Evolutionary conservation across 805 yeast genomes (phyloP), one percentile per base, ranked within the genome.

Genomic region (Wickerhamiella kazuoi): DNA sequence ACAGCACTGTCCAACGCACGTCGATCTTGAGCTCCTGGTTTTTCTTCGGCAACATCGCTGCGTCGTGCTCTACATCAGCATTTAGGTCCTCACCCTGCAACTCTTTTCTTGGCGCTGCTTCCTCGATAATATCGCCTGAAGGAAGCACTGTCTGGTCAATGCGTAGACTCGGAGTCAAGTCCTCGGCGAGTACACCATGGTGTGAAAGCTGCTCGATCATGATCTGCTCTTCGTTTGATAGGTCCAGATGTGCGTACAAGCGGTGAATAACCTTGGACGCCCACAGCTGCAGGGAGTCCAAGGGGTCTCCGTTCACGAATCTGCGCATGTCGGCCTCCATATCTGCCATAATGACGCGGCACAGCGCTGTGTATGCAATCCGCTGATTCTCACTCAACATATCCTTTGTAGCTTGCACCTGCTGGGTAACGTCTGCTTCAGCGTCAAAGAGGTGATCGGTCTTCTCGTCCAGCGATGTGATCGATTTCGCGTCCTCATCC

Each of bases 1-100:
- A 93, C 4, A 90, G 63, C 13, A 87, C 70, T 0, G 95, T 86
- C 98, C 98, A 93, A 23, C 86, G 72, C 18, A 90, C 69, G 50
- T 86, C 95, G 40, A 80, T 68, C 21, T 76, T 72, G 6, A 77
- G 26, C 4, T 35, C 29, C 19, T 26, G 32, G 15, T 29, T 9
- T 11, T 41, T 37, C 34, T 36, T 40, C 23, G 36, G 32, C 11
- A 41, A 21, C 37, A 40, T 48, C 19, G 37, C 30, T 16, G 45
- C 46, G 19, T 35, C 21, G 6, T 18, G 23, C 7, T 39, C 38
- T 7, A 29, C 31, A 15, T 29, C 31, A 8, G 21, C 34, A 9
- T 5, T 8, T 7, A 31, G 21, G 17, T 31, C 34, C 7, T 5
- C 19, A 16, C 21, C 14, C 5, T 11, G 4, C 21, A 18, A 6